Percentiles rank a stretch among this genome's conserved stretches.
Evolutionary conservation across 2,329 filamentous ascomycete genomes (phyloP).

Genomic region (Paecilomyces sp.): DNA sequence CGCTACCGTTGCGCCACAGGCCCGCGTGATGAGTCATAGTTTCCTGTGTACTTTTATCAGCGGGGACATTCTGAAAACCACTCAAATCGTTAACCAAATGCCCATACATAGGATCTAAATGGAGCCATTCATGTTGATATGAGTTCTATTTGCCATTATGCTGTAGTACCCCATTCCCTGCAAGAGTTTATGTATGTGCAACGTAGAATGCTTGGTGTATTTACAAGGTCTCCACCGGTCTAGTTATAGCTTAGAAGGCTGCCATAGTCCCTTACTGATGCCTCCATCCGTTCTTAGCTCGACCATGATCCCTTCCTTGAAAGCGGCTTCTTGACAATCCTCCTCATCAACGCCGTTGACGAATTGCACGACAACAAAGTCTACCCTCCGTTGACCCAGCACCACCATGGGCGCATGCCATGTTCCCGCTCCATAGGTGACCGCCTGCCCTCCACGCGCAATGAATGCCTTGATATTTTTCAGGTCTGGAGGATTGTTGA

Average conservation of each 20-base stretch:
- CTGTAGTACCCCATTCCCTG: no score
- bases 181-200: no score
- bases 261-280: background rate
- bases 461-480: conserved; percentile 66
- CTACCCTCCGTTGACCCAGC: conserved; percentile 61
- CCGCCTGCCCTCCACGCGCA: conserved; percentile 68
- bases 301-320: conserved; percentile 34
- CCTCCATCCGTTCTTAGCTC: conserved; percentile 13
- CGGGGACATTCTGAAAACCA: no score
- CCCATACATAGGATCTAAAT: no score
- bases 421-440: conserved; percentile 85
- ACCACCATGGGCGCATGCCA: conserved; percentile 98
- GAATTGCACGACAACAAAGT: conserved; percentile 87
- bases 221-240: background rate
- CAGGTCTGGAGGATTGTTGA: conserved; percentile 62
- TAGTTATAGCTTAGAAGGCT: background rate
- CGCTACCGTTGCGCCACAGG: background rate
- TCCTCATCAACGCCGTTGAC: conserved; percentile 73
- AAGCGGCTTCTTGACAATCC: conserved; percentile 75
- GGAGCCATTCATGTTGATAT: background rate
- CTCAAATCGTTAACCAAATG: no score
- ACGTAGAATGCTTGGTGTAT: no score
- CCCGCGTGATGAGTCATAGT: background rate
- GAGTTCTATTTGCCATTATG: background rate
- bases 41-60: no score